A percentile compares a stretch with the other conserved stretches of the same genome.
These are phyloP conservation scores for Striga hermonthica DNA, from an alignment of 305 asterid species.

Conservation along the genomic window DNA sequence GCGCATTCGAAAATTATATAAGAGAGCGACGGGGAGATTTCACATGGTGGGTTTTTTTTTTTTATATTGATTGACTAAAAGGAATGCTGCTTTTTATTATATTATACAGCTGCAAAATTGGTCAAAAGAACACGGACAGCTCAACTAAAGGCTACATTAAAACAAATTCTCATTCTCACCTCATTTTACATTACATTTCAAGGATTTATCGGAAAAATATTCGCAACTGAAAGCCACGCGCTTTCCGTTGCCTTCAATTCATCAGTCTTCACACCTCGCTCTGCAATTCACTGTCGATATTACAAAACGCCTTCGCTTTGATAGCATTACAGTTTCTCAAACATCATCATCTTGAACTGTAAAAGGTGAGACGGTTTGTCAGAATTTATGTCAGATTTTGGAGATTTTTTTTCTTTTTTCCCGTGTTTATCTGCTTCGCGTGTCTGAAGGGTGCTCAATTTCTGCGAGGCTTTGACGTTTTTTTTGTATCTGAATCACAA, in stretches of 20 bases:
- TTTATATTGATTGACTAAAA: background rate
- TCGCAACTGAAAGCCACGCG: constrained; percentile 36
- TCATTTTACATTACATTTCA: background rate
- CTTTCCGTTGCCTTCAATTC: constrained; percentile 22
- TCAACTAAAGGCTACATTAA: constrained; percentile 13
- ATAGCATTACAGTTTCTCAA: constrained; percentile 17
- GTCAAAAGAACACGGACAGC: constrained; percentile 31
- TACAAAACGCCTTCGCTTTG: background rate
- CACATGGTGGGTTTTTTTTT: too few species aligned
- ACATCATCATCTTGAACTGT: constrained; percentile 26
- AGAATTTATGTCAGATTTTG: constrained; percentile 22
- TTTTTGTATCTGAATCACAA: background rate
- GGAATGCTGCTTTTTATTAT: background rate
- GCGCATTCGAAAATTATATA: too few species aligned
- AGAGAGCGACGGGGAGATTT: too few species aligned
- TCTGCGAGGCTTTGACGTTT: too few species aligned
- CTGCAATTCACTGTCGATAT: background rate
- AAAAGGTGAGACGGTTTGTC: constrained; percentile 26
- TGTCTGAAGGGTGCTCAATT: background rate
- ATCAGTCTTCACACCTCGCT: background rate
- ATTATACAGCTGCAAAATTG: constrained; percentile 30
- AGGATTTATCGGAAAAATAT: background rate
- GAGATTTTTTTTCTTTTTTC: background rate
- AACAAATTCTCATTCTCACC: background rate
- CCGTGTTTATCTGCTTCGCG: background rate